Evolutionary conservation across 345 rosid species (phyloP), one percentile per base, ranked within the genome.

Genomic region (Eucalyptus tenuipes): DNA sequence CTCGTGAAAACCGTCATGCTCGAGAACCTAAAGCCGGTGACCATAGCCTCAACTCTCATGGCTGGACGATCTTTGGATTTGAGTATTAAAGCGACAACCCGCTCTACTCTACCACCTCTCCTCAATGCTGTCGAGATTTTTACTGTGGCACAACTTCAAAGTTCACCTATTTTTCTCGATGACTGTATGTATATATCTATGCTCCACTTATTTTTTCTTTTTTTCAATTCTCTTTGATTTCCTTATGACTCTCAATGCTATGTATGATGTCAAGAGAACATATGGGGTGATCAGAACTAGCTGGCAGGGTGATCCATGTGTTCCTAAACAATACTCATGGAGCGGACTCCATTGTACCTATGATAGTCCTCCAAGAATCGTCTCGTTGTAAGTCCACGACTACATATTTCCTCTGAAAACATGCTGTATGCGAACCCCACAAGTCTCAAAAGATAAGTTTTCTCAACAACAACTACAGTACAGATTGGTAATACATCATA

Each of bases 121-220:
- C 92, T 94, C 68, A 92, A 92, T 88, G 95, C 94, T 10, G 53
- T 92, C 3, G 93, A 93, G 92, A 47, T 90, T 44, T 94, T 86
- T 52, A 49, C 24, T 17, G 91, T 84, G 86, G 87, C 87, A 40
- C 87, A 90, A 57, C 87, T 89, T 2, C 88, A 86, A 79, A 86
- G 52, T 71, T 17, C 79, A 71, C 82, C 68, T 24, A 93, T 91
- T 33, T 55, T 22, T 55, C 37, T 40, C 4, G 84, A 27, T 16
- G 86, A 89, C 45, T 79, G 90, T 89, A 89, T 27, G 52, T 75
- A 5, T 71, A 55, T 1, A 14, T 20, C 59, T 53, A 53, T 53
- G 55, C 55, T 8, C 27, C 55, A 16, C 55, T 17, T 50, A 17
- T 49, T 49, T 16, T 1, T 29, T 53, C 40, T 55, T 1, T 25